Conservation (phyloP, 2,329 filamentous ascomycete species). For the Diaporthe longicolla region DNA sequence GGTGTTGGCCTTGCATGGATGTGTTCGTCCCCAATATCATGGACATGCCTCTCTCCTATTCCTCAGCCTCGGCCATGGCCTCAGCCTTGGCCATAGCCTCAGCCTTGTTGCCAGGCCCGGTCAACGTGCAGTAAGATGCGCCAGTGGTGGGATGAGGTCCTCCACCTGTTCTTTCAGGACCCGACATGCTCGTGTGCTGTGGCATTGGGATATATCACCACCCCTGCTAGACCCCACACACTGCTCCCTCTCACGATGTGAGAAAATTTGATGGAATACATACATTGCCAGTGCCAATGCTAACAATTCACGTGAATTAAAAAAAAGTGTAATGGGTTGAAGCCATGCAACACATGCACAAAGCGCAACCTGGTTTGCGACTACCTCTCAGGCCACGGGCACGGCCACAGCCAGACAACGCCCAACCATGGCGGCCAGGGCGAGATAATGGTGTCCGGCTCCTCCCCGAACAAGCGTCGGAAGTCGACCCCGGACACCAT, state of each 20-base stretch:
- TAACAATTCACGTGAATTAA: slow-evolving; percentile 37
- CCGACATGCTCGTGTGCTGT: slow-evolving; percentile 2
- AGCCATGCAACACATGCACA: slow-evolving; percentile 70
- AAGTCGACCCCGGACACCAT: slow-evolving; percentile 32
- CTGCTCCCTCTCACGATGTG: background rate
- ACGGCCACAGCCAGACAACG: slow-evolving; percentile 46
- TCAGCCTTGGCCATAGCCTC: background rate
- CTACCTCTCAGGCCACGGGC: slow-evolving; percentile 54
- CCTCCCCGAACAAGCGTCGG: slow-evolving; percentile 45
- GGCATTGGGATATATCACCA: background rate
- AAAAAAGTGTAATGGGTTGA: slow-evolving; percentile 71
- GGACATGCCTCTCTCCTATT: background rate
- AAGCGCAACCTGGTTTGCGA: slow-evolving; percentile 64
- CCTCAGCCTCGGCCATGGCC: background rate
- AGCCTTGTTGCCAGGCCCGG: background rate
- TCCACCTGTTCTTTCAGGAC: background rate
- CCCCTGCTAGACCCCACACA: background rate
- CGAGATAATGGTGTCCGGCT: slow-evolving; percentile 48
- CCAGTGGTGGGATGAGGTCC: background rate
- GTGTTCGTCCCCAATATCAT: background rate
- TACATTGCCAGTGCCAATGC: background rate
- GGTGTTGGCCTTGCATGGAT: background rate
- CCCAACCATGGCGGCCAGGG: slow-evolving; percentile 46
- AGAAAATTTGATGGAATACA: background rate
- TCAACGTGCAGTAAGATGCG: slow-evolving; percentile 5